Base-by-base conservation (phyloP, 768 basidiomycete species). In the Pleurotus djamor region DNA sequence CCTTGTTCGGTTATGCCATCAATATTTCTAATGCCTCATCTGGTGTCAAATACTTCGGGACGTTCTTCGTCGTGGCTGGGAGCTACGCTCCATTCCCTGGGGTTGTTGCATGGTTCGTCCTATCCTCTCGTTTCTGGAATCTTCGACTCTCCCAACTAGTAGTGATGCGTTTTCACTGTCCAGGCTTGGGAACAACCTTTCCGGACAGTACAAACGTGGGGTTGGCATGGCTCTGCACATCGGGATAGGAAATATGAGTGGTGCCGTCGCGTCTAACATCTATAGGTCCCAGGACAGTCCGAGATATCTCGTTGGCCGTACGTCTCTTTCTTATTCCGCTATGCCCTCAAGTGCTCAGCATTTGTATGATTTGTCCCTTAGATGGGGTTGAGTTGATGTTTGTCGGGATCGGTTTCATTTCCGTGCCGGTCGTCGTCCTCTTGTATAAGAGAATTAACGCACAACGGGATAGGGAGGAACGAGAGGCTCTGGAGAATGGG, bases 21-120 rank as follows among this genome's bases (percentile, higher is more conserved):
- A 86, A 88, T 65, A 84, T 90, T 52, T 83, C 85, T 0, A 66
- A 78, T 10, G 81, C 71, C 0, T 63, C 80, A 0, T 66, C 67
- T 48, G 83, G 85, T 0, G 83, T 74, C 32, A 89, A 90, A 70
- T 91, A 90, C 68, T 86, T 89, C 62, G 89, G 87, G 1, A 88
- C 83, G 0, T 91, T 86, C 76, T 81, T 90, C 58, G 78, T 80
- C 28, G 86, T 89, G 5, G 75, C 77, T 0, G 89, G 89, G n/a
- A 77, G 78, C 43, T 89, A 86, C 61, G 77, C 83, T 1, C 73
- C 77, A 0, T 78, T 86, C 62, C 86, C 89, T 10, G 86, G 83
- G 8, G 67, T 86, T 1, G 72, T 87, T 10, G 76, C 84, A 17
- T 91, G 88, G 88, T 87, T 35, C n/a, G 50, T 36, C 34, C 4